Percentiles rank a stretch among this genome's conserved stretches.
phyloP scores from a whole-genome alignment of 2,329 filamentous ascomycete species.

The Mycocentrospora acerina region DNA sequence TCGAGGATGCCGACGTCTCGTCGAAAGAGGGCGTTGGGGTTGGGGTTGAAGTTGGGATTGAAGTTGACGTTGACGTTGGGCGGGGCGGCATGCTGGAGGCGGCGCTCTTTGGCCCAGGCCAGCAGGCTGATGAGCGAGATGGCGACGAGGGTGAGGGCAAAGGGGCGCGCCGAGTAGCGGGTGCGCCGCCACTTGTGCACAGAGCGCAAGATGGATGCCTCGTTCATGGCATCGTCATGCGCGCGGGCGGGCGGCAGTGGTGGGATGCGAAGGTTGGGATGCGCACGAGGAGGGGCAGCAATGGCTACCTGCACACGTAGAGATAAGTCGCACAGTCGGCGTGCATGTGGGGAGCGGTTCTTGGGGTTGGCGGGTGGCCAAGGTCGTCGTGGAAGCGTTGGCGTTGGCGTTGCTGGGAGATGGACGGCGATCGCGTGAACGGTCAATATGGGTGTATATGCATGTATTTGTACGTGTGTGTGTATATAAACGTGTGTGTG shows the following conservation, averaged over 20 bases:
- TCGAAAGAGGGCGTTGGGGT: slow-evolving; percentile 2
- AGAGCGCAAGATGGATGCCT: slow-evolving; percentile 16
- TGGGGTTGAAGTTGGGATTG: not conserved
- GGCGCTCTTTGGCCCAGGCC: slow-evolving; percentile 26
- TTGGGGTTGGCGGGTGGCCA: no score
- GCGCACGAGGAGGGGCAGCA: no score
- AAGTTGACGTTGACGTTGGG: slow-evolving; percentile 41
- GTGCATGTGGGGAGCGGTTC: no score
- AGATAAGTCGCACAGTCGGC: no score
- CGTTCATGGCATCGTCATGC: slow-evolving; percentile 28
- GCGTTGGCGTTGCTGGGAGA: no score
- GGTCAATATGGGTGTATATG: no score
- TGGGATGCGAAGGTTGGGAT: not conserved
- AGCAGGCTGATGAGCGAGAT: slow-evolving; percentile 31
- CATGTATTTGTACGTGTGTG: no score
- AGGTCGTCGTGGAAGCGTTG: no score
- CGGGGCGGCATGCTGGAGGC: slow-evolving; percentile 9
- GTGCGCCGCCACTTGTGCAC: slow-evolving; percentile 30
- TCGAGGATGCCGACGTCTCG: no score
- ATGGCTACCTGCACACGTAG: no score
- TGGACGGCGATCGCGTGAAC: no score
- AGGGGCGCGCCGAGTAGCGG: slow-evolving; percentile 41
- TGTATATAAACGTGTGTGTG: no score
- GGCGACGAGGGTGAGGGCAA: slow-evolving; percentile 37
- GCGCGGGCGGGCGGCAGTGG: slow-evolving; percentile 1